Evolutionary conservation across 495 filamentous ascomycete species (phyloP), one percentile per base, ranked within the genome.

Genomic region (Alectoria sarmentosa): DNA sequence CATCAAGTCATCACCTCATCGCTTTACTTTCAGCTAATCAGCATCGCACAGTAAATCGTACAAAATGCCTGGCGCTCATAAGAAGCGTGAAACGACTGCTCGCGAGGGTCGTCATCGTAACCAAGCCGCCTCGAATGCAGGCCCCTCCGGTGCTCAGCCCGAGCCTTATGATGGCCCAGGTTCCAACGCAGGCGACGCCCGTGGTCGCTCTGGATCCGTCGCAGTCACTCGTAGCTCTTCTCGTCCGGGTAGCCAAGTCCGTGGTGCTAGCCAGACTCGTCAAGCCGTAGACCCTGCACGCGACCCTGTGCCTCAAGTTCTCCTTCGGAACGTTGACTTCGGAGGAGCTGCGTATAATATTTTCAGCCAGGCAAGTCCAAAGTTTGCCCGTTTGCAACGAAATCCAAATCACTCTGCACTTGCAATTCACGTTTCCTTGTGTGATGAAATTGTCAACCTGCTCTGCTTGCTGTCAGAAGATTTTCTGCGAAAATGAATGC

Each of bases 151-250:
- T 76, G 66, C 62, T 78, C 60, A 52, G 42, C 60, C 60, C 0
- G 60, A 42, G 46, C 60, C 64, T 6, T 67, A 59, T 28, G 65
- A 67, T 30, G 65, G 65, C 26, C 65, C 65, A 9, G 39, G 30
- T 15, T 54, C 49, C 28, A 54, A 54, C 28, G 49, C 26, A 1
- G 52, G 52, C 8, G 52, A 73, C 76, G 77, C 37, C 28, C 65
- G 58, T 58, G 61, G 39, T 23, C 66, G 39, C 36, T 42, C 54
- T 44, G 38, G 71, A 77, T 81, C 34, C 73, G 73, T 61, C 71
- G 75, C 62, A 73, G 75, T 41, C 66, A 74, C 52, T 76, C 75
- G 66, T 76, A 76, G 58, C 72, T 74, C 58, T 69, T 75, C 73
- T 75, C 81, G 55, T 79, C 61, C 46, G 69, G 64, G 30, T 73